Base-by-base conservation (phyloP, 2,329 filamentous ascomycete species). In the Pseudomassariella vexata region DNA sequence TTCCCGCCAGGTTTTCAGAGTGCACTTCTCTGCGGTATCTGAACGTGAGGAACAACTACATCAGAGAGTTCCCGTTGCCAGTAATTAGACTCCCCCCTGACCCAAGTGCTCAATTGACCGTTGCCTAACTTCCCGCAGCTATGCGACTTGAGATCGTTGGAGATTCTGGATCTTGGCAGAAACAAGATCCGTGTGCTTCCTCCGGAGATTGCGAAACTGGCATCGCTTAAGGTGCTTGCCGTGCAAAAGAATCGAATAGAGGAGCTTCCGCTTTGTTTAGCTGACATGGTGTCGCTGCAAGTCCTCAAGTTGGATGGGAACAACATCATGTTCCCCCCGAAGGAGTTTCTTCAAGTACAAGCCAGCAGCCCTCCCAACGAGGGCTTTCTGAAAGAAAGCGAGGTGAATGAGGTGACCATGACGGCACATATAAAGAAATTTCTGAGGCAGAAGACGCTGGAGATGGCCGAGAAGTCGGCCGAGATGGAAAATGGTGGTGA, bases 261-360 rank as follows among this genome's bases (percentile, higher is more conserved):
- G 42, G 82, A 89, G 45, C 65, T 96, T 12, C 90, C 90, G 2
- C 63, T 85, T 6, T 89, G 85, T 43, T 63, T 96, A 15, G 87
- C 85, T 34, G 88, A 95, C 42, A 94, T 95, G 84, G 80, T 74
- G 35, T 92, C 87, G 34, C 64, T 96, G 37, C 85, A 90, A 53
- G 84, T 94, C 44, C 69, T 96, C 35, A 95, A 94, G 57, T 76
- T 95, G 21, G 84, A 90, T 36, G 87, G 87, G 27, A 95, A 95
- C 47, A 85, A 85, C 7, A 74, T 95, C 37, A 75, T 72, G 37
- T 90, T 90, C 47, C 88, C 88, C 4, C 82, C 85, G 11, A 76
- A 72, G 46, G 79, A 83, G 43, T 68, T 82, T 10, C 56, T 87
- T 17, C 76, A 81, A 45, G 62, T 75, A 9, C 70, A 72, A 47